Evolutionary conservation across 2,329 filamentous ascomycete species (phyloP), one percentile per base, ranked within the genome.

Genomic region (Stenocarpella maydis): DNA sequence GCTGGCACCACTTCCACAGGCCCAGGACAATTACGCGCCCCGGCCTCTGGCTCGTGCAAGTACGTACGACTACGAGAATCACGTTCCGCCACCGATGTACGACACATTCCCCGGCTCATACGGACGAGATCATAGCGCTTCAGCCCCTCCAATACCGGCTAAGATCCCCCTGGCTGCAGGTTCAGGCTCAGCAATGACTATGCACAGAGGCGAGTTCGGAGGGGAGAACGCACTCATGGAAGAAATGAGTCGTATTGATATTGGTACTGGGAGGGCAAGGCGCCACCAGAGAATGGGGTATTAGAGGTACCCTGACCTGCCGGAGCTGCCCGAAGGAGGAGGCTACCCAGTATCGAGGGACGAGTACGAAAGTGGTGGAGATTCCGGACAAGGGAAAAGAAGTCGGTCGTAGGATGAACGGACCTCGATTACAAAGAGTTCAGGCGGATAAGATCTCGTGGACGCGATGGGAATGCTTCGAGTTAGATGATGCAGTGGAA

Each of bases 241-340:
- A 72, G 92, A 95, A 80, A 87, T 95, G 84, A 89, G 86, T 74
- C 83, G 84, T 58, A 91, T 91, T 71, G 88, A 91, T 74, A 86
- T 91, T 72, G 89, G 89, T n/a, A 82, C 82, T 28, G 89, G 88
- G 4, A 81, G 88, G 69, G 85, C 86, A 31, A 81, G 87, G 74
- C 81, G 87, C 53, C 84, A 86, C 21, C 69, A 71, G 45, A 70
- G 71, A 39, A 63, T 67, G 53, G 69, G 69, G 9, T 71, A 71
- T 53, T 71, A 71, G 67, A 53, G 61, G 28, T 34, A 34, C 19
- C 28, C 47, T 58, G 39, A 54, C 7, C 50, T 64, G 43, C 43
- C 67, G 49, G 47, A 28, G 17, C 24, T 52, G 63, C 55, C 41
- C 14, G 61, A 50, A 31, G 31, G 31, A 14, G 60, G 12, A 34